Conservation (phyloP, 176 grass and related monocot species). For the Rhynchospora pubera region DNA sequence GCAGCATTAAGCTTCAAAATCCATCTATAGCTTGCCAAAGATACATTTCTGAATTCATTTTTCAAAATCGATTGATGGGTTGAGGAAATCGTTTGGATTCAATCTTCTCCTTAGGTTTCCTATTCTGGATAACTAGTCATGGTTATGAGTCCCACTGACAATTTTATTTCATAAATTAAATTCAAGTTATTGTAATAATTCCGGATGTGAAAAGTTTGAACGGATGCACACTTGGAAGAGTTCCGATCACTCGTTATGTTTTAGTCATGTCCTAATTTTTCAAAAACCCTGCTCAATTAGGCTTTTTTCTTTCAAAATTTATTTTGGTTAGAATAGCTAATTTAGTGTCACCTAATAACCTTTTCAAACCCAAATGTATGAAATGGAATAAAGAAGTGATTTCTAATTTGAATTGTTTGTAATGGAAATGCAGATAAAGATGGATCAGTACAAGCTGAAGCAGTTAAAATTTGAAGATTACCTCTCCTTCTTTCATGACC, state of each 20-base stretch:
- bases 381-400: background rate
- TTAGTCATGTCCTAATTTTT: background rate
- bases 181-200: background rate
- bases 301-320: background rate
- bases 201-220: background rate
- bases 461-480: constrained; percentile 12
- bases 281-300: background rate
- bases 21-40: background rate
- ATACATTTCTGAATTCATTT: background rate
- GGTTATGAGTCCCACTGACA: background rate
- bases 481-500: background rate
- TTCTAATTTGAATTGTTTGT: background rate
- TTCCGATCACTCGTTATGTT: background rate
- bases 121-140: background rate
- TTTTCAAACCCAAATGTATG: background rate
- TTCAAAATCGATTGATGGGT: background rate
- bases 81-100: background rate
- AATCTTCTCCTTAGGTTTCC: background rate
- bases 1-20: background rate
- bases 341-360: background rate
- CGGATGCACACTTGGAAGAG: background rate
- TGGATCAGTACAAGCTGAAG: background rate
- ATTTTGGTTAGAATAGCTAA: background rate
- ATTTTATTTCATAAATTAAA: background rate
- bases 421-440: background rate